A percentile compares a stretch with the other conserved stretches of the same genome.
Conservation (phyloP, 768 basidiomycete species). For the Botryobasidium botryosum region DNA sequence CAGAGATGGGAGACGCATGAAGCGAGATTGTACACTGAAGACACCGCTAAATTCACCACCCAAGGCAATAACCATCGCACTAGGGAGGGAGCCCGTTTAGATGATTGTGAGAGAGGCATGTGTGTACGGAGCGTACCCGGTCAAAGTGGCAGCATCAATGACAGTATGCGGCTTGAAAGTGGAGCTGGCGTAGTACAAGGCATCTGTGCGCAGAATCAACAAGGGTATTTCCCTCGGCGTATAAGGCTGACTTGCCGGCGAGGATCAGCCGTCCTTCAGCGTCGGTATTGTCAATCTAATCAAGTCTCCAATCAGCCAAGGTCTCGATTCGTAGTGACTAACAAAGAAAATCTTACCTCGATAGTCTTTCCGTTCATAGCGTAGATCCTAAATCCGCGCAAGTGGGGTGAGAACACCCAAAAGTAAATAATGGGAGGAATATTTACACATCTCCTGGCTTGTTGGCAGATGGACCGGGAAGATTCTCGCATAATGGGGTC, state of each 20-base stretch:
- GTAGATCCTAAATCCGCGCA: constrained; percentile 33
- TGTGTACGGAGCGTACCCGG: too few species aligned
- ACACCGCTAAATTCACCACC: constrained; percentile 67
- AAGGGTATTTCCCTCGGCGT: too few species aligned
- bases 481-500: constrained; percentile 69
- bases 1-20: too few species aligned
- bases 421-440: neutral
- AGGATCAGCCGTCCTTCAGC: constrained; percentile 67
- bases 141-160: constrained; percentile 78
- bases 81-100: too few species aligned
- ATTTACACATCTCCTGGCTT: constrained; percentile 76
- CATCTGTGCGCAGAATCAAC: constrained; percentile 31
- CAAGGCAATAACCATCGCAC: constrained; percentile 54
- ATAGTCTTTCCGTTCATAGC: constrained; percentile 74
- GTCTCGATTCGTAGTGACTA: neutral
- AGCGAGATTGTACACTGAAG: constrained; percentile 27
- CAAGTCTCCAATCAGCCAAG: constrained; percentile 23
- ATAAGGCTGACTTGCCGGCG: constrained; percentile 32
- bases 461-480: constrained; percentile 48
- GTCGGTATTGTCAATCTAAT: constrained; percentile 80
- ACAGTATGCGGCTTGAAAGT: constrained; percentile 66
- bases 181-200: constrained; percentile 65
- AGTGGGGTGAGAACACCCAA: neutral
- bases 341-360: neutral
- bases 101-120: too few species aligned